A percentile compares a stretch with the other conserved stretches of the same genome.
Conservation (phyloP, 2,329 filamentous ascomycete genomes). For the Xylaria sp. region DNA sequence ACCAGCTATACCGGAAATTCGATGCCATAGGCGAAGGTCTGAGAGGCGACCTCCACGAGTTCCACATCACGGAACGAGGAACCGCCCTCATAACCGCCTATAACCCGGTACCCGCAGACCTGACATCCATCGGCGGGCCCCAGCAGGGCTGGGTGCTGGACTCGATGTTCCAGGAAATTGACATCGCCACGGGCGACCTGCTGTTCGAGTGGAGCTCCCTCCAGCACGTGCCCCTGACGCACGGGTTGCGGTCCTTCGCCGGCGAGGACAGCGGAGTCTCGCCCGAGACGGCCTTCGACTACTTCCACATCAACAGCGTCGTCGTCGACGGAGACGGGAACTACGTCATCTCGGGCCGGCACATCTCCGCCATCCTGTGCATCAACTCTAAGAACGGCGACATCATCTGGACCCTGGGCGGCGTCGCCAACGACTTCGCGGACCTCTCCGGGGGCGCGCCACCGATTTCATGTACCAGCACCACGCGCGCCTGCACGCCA, state of each 20-base stretch:
- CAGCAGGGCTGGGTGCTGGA: slow-evolving; percentile 30
- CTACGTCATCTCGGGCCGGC: slow-evolving; percentile 46
- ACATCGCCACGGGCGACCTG: slow-evolving; percentile 32
- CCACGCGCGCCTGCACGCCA: slow-evolving; percentile 43
- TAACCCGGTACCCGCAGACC: slow-evolving; percentile 29
- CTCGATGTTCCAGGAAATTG: slow-evolving; percentile 31
- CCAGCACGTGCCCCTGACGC: slow-evolving; percentile 22
- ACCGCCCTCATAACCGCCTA: slow-evolving; percentile 32
- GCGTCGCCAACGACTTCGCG: slow-evolving; percentile 43
- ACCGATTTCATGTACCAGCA: slow-evolving; percentile 49
- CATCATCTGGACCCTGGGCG: slow-evolving; percentile 46
- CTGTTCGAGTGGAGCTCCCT: slow-evolving; percentile 33
- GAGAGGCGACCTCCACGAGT: slow-evolving; percentile 40
- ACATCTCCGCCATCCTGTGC: slow-evolving; percentile 41
- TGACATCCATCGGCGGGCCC: slow-evolving; percentile 29
- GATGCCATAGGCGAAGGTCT: slow-evolving; percentile 37
- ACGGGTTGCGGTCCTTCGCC: slow-evolving; percentile 24
- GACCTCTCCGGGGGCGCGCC: slow-evolving; percentile 44
- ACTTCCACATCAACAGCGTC: slow-evolving; percentile 48
- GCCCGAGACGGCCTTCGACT: slow-evolving; percentile 41
- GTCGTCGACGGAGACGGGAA: slow-evolving; percentile 44
- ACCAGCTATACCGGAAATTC: slow-evolving; percentile 45
- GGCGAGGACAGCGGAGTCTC: slow-evolving; percentile 30
- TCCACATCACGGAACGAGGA: slow-evolving; percentile 29
- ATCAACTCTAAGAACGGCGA: slow-evolving; percentile 41